Evolutionary conservation across 345 rosid species (phyloP), one percentile per base, ranked within the genome.

Genomic region (Salix koriyanagi): DNA sequence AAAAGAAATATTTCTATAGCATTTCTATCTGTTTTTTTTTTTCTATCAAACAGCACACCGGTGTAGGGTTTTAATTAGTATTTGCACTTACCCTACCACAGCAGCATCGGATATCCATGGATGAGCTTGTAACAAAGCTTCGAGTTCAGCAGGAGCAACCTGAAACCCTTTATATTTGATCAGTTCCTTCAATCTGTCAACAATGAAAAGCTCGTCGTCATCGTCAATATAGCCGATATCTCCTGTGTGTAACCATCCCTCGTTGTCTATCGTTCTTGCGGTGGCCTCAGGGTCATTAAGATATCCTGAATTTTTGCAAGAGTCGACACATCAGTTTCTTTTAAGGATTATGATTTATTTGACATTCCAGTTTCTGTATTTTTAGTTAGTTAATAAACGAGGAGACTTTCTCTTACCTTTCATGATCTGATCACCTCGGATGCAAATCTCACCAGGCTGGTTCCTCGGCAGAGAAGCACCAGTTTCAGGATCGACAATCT

Each of bases 391-490:
- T 34, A 32, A 34, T 34, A 34, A 67, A 67, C 25, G 18, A 26
- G n/a, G 4, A 69, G 23, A 67, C 5, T 1, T 37, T 9, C 2
- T 67, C 4, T 4, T 42, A 93, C 97, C 99, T 76, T 90, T 93
- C 99, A 93, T 95, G 87, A 95, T 90, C 67, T 95, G 99, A 76
- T 82, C 30, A 18, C 99, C 99, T 69, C 96, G 69, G 19, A 95
- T 83, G 78, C 99, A 95, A 34, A 93, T 90, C 75, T 95, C 99
- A 0, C 99, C 98, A 15, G 96, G 69, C 66, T 85, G 79, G 78
- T 91, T 93, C 2, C 89, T 82, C 0, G 92, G 92, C 1, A 93
- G 77, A 2, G 93, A 93, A 12, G 65, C 65, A 7, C 93, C 88
- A 3, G 91, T 89, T 21, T 87, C 87, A 9, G 96, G 96, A 66